Conservation (phyloP, 2,329 filamentous ascomycete genomes). For the Phyllosticta citrichinensis region DNA sequence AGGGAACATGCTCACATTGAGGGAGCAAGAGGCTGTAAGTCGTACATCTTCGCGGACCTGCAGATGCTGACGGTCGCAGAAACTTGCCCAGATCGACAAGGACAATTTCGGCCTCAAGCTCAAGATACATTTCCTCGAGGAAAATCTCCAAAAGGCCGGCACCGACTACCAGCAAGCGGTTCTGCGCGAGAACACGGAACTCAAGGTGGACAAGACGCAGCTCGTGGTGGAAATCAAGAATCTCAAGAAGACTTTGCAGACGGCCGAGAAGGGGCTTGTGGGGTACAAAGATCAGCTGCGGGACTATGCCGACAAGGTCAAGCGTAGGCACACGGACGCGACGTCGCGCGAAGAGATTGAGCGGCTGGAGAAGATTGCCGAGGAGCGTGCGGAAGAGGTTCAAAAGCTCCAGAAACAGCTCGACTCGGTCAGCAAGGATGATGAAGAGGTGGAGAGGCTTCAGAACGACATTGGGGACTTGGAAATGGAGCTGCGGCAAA, state of each 20-base stretch:
- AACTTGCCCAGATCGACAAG: slow-evolving; percentile 91
- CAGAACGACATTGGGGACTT: slow-evolving; percentile 24
- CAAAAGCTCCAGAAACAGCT: slow-evolving; percentile 25
- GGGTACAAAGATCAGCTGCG: slow-evolving; percentile 70
- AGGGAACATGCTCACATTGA: slow-evolving; percentile 80
- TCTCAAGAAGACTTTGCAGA: slow-evolving; percentile 73
- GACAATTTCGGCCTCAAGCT: slow-evolving; percentile 96
- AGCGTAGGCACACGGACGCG: slow-evolving; percentile 64
- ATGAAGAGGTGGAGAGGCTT: slow-evolving; percentile 28
- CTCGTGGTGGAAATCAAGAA: slow-evolving; percentile 79
- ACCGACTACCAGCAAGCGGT: slow-evolving; percentile 84
- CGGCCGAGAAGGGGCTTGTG: slow-evolving; percentile 80
- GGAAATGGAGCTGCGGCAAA: slow-evolving; percentile 23
- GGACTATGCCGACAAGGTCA: slow-evolving; percentile 73
- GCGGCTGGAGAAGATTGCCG: slow-evolving; percentile 33
- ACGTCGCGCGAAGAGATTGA: slow-evolving; percentile 54
- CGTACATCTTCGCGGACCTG: neutral
- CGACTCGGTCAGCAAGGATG: slow-evolving; percentile 20
- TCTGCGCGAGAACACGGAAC: slow-evolving; percentile 86
- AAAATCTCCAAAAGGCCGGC: slow-evolving; percentile 76
- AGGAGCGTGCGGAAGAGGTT: slow-evolving; percentile 31
- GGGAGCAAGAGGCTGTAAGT: slow-evolving; percentile 82
- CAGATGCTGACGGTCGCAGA: slow-evolving; percentile 28
- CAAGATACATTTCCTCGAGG: slow-evolving; percentile 94
- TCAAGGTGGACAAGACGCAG: slow-evolving; percentile 86